Evolutionary conservation across 2,329 filamentous ascomycete genomes (phyloP), one percentile per base, ranked within the genome.

Genomic region (Penicillium hordei): DNA sequence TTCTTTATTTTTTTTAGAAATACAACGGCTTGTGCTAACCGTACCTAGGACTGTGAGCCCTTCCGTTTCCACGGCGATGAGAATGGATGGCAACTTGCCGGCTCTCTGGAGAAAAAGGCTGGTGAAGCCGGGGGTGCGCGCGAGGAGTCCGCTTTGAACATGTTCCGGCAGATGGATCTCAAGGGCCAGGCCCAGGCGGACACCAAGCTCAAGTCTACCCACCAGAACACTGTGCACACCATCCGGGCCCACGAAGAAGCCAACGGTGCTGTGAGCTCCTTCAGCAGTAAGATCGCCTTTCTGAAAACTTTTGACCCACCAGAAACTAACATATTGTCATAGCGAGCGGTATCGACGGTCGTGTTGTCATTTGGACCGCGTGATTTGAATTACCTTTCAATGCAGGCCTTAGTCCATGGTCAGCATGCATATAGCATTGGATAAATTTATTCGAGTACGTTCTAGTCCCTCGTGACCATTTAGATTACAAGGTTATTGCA

Each of bases 131-230:
- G 76, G 2, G 86, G 83, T 57, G 79, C 81, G 58, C 84, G 89
- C 33, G 94, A 97, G 77, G 94, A 97, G 75, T 94, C 90, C 64
- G 94, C 94, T 25, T 81, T 97, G 74, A 96, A 97, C 77, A 96
- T 97, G 91, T 99, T 99, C 80, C 86, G 87, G 70, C 93, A 97
- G 80, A 97, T 99, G 94, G 94, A 99, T 76, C 83, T 99, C 64
- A 96, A 94, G 83, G 94, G 94, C 61, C 96, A 96, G 78, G 81
- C 83, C 55, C 91, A 91, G 72, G 92, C 96, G 70, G 93, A 97
- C 74, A 97, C 93, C 4, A 90, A 96, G 79, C 82, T 99, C 67
- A 94, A 91, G 79, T 97, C 94, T 12, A 86, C 94, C 46, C 94
- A 99, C 77, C 94, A 99, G 75, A 99, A 99, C 78, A 96, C 93